phyloP scores from a whole-genome alignment of 768 basidiomycete genomes.

The Suillus clintonianus region DNA sequence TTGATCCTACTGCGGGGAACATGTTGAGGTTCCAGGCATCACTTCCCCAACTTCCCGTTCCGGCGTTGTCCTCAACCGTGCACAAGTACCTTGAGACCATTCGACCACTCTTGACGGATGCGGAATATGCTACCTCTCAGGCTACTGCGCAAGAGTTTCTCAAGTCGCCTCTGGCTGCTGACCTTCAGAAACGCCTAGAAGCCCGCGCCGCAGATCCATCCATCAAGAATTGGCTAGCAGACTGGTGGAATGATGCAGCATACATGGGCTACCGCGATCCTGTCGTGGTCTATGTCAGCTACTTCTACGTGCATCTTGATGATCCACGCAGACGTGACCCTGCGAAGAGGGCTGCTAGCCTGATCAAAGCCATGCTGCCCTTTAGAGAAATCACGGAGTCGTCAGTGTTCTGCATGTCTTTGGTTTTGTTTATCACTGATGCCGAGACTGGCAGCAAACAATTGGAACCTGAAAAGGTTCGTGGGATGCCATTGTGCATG shows the following conservation, averaged over 20 bases:
- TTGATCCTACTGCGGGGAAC: slow-evolving; percentile 57
- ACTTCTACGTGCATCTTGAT: slow-evolving; percentile 88
- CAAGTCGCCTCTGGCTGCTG: slow-evolving; percentile 61
- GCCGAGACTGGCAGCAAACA: slow-evolving; percentile 46
- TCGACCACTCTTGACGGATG: slow-evolving; percentile 69
- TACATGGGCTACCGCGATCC: slow-evolving; percentile 89
- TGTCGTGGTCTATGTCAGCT: slow-evolving; percentile 90
- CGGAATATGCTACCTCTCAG: slow-evolving; percentile 61
- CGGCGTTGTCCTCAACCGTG: slow-evolving; percentile 78
- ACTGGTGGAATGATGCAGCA: slow-evolving; percentile 98
- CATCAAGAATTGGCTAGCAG: slow-evolving; percentile 82
- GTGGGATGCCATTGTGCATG: slow-evolving; percentile 83
- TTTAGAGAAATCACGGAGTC: slow-evolving; percentile 85
- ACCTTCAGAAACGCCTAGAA: slow-evolving; percentile 79
- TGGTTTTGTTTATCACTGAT: not conserved
- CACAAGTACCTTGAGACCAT: slow-evolving; percentile 88
- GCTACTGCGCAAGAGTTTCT: slow-evolving; percentile 68
- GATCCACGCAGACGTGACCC: slow-evolving; percentile 57
- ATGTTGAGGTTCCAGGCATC: slow-evolving; percentile 78
- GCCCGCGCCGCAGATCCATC: slow-evolving; percentile 64
- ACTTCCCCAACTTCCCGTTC: slow-evolving; percentile 80
- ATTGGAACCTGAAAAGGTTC: slow-evolving; percentile 87
- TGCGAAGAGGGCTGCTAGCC: slow-evolving; percentile 73
- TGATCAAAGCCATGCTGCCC: slow-evolving; percentile 82
- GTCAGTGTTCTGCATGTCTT: slow-evolving; percentile 41